Percentiles rank a stretch among this genome's conserved stretches.
Conservation (phyloP, 2,329 filamentous ascomycete genomes). For the Neonectria neomacrospora region DNA sequence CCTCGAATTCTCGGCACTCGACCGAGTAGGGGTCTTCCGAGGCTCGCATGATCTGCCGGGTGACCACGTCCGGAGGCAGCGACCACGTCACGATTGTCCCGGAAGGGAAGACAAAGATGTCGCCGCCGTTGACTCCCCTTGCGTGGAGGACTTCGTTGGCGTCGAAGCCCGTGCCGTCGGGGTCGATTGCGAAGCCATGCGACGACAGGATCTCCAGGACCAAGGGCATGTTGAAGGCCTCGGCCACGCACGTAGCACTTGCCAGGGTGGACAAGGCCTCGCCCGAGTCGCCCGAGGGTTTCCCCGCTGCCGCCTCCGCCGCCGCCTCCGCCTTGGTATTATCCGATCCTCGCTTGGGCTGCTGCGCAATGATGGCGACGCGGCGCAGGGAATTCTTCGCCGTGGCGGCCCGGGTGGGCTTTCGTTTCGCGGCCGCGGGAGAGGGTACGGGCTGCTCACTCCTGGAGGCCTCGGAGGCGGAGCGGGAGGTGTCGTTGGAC, state of each 20-base stretch:
- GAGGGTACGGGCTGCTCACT: slow-evolving; percentile 30
- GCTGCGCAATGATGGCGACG: slow-evolving; percentile 87
- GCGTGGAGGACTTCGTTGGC: slow-evolving; percentile 72
- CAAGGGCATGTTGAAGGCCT: slow-evolving; percentile 72
- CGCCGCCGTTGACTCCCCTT: slow-evolving; percentile 72
- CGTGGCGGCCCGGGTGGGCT: slow-evolving; percentile 56
- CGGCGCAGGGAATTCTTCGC: slow-evolving; percentile 82
- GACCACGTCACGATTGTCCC: slow-evolving; percentile 95
- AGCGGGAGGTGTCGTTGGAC: slow-evolving; percentile 47
- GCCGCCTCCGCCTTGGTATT: slow-evolving; percentile 37
- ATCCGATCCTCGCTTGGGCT: slow-evolving; percentile 55
- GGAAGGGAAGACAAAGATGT: slow-evolving; percentile 95
- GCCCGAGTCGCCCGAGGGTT: slow-evolving; percentile 34
- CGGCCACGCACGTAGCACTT: slow-evolving; percentile 70
- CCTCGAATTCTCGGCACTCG: slow-evolving; percentile 81
- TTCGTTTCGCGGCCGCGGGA: slow-evolving; percentile 54
- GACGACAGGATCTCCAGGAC: slow-evolving; percentile 67
- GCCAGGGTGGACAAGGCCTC: slow-evolving; percentile 59
- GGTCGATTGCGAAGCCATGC: slow-evolving; percentile 71
- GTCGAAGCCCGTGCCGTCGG: slow-evolving; percentile 70
- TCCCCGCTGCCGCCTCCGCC: slow-evolving; percentile 20
- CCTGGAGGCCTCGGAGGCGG: slow-evolving; percentile 31
- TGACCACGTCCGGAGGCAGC: slow-evolving; percentile 79
- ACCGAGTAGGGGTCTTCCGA: slow-evolving; percentile 78
- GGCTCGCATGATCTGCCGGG: slow-evolving; percentile 77